Percentiles rank a stretch among this genome's conserved stretches.
These are phyloP conservation scores for Kockovaella imperatae DNA, from an alignment of 768 basidiomycete species.

Conservation along the genomic window DNA sequence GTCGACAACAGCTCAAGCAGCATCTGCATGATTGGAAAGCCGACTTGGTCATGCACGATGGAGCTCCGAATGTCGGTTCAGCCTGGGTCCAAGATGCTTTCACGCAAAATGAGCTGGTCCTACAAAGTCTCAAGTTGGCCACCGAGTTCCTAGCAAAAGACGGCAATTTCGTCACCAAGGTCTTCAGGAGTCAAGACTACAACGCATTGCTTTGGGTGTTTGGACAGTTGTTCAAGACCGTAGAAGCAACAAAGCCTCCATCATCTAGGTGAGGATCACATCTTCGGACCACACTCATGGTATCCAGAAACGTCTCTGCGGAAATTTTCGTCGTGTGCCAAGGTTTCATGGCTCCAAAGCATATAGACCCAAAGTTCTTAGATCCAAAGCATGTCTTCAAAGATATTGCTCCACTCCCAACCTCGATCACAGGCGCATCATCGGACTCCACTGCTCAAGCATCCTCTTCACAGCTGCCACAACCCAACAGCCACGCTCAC, in stretches of 20 bases:
- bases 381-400: conserved; percentile 98
- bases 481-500: conserved; percentile 60
- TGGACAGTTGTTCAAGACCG: conserved; percentile 86
- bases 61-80: conserved; percentile 97
- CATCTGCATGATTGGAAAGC: conserved; percentile 99
- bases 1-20: conserved; percentile 72
- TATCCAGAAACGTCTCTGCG: conserved; percentile 83
- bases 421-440: conserved; percentile 26
- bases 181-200: conserved; percentile 96
- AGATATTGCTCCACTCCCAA: conserved; percentile 49
- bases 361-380: conserved; percentile 95
- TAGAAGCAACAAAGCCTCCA: conserved; percentile 97
- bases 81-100: conserved; percentile 99
- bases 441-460: conserved; percentile 26
- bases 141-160: conserved; percentile 89
- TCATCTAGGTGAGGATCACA: conserved; percentile 66
- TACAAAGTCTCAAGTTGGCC: conserved; percentile 89
- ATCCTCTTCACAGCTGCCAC: conserved; percentile 51
- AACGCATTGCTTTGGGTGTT: conserved; percentile 99
- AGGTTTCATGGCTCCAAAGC: conserved; percentile 85
- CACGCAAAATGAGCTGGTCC: conserved; percentile 88
- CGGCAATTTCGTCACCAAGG: conserved; percentile 94
- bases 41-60: conserved; percentile 95
- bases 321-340: conserved; percentile 99
- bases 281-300: background rate